Evolutionary conservation across 2,329 filamentous ascomycete genomes (phyloP).

Genomic region (Trichoderma lentiforme): DNA sequence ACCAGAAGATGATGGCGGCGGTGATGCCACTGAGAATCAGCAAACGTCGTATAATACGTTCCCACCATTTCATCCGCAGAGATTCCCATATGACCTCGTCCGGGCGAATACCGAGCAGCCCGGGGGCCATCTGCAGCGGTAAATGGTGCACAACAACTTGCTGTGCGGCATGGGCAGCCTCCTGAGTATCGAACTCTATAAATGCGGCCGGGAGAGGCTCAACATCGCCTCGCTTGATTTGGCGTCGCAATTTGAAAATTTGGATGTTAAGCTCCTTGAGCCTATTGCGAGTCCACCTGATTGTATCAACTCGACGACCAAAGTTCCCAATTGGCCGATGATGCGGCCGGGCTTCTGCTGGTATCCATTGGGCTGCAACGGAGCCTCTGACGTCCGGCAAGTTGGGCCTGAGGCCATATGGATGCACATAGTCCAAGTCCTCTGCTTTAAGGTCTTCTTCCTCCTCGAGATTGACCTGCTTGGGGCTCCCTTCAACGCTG

Average conservation of each 20-base stretch:
- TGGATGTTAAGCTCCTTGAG: conserved; percentile 39
- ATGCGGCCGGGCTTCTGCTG: conserved; percentile 69
- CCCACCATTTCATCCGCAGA: conserved; percentile 81
- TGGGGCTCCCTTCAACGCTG: background rate
- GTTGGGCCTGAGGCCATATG: conserved; percentile 34
- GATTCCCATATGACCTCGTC: conserved; percentile 85
- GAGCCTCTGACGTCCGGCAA: conserved; percentile 43
- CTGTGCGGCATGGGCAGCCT: conserved; percentile 80
- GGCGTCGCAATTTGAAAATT: conserved; percentile 64
- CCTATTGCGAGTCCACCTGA: conserved; percentile 74
- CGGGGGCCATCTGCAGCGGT: conserved; percentile 79
- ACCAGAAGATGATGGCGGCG: conserved; percentile 84
- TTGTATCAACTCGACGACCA: conserved; percentile 89
- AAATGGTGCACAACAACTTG: conserved; percentile 86
- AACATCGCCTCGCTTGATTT: conserved; percentile 68
- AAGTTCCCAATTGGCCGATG: conserved; percentile 66
- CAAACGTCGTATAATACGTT: conserved; percentile 70
- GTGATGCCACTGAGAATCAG: conserved; percentile 68
- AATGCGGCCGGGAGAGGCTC: conserved; percentile 76
- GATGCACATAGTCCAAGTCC: conserved; percentile 36
- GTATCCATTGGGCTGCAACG: conserved; percentile 71
- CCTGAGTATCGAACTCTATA: conserved; percentile 80
- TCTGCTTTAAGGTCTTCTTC: conserved; percentile 23
- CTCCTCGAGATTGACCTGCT: background rate
- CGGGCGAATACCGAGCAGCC: conserved; percentile 79